Evolutionary conservation across 345 rosid species (phyloP).

Genomic region (Mallotus nudiflorus): DNA sequence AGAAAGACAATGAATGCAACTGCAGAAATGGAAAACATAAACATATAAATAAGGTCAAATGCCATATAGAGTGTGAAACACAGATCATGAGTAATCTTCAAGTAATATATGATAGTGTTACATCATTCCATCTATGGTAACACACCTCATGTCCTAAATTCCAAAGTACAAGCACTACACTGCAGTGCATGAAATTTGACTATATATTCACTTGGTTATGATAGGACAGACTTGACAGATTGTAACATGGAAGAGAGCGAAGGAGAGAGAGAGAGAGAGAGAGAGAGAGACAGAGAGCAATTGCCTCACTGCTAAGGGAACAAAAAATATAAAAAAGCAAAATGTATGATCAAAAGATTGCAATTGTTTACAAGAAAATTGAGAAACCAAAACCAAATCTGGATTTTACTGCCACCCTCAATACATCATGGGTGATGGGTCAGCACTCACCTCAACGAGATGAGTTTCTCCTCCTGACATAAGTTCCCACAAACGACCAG

Average conservation of each 20-base stretch:
- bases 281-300: not conserved
- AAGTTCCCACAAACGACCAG: slow-evolving; percentile 97
- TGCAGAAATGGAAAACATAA: slow-evolving; percentile 34
- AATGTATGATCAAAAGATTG: not conserved
- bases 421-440: not conserved
- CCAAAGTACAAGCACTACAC: not conserved
- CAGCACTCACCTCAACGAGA: slow-evolving; percentile 74
- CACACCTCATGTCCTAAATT: not conserved
- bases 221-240: not conserved
- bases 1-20: slow-evolving; percentile 90
- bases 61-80: not conserved
- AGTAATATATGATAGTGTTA: not conserved
- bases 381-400: not conserved
- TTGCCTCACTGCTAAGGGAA: not conserved
- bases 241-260: too few relatives aligned
- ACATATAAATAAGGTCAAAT: not conserved
- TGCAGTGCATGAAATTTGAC: not conserved
- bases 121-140: not conserved
- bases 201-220: not conserved
- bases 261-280: not conserved
- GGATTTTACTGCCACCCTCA: not conserved
- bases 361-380: not conserved
- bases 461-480: slow-evolving; percentile 91
- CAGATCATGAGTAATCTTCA: not conserved
- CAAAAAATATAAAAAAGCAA: not conserved